phyloP scores from a whole-genome alignment of 345 rosid genomes.

The Pseudoturritis turrita region DNA sequence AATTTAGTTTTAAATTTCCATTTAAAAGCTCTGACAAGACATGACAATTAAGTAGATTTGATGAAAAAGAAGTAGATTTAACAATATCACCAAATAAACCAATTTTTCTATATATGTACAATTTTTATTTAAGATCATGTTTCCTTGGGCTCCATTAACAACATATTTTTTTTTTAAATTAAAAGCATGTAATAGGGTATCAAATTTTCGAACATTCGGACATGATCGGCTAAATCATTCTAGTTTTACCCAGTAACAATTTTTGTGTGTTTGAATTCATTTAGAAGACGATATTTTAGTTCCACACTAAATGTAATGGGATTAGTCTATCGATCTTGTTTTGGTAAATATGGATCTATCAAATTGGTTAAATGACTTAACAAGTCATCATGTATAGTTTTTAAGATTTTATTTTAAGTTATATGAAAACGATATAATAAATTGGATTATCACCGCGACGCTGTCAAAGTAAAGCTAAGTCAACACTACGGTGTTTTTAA shows the following conservation, averaged over 20 bases:
- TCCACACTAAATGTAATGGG: background rate
- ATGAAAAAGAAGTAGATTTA: background rate
- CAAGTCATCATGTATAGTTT: too few relatives aligned
- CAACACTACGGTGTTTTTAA: too few relatives aligned
- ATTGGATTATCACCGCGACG: too few relatives aligned
- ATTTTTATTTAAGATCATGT: background rate
- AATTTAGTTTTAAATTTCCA: background rate
- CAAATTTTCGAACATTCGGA: background rate
- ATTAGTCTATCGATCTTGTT: too few relatives aligned
- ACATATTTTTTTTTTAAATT: too few relatives aligned
- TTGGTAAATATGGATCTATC: background rate
- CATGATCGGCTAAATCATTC: background rate
- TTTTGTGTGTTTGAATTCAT: background rate
- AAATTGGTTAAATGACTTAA: background rate
- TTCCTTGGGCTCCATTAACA: background rate
- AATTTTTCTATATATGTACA: background rate
- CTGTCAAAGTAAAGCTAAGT: too few relatives aligned
- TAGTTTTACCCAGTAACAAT: background rate
- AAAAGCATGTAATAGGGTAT: background rate
- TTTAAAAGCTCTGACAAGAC: background rate
- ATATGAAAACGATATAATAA: too few relatives aligned
- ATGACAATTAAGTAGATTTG: background rate
- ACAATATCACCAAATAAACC: background rate
- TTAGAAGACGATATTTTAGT: background rate
- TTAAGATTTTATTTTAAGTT: too few relatives aligned